phyloP scores from a whole-genome alignment of 495 filamentous ascomycete species.

The Massariosphaeria phaeospora region DNA sequence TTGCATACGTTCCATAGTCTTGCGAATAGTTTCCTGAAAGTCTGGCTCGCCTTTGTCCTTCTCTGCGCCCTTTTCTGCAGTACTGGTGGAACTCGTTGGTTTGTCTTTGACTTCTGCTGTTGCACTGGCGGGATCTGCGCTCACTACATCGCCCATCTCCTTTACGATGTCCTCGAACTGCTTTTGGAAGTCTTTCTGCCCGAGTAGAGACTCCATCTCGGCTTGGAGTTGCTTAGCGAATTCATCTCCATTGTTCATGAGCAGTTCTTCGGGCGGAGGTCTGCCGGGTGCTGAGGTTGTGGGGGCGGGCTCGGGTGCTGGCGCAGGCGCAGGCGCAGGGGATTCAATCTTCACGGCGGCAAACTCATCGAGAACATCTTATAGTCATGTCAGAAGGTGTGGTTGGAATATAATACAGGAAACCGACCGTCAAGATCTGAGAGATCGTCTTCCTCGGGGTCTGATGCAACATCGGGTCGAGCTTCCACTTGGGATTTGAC shows the following conservation, averaged over 20 bases:
- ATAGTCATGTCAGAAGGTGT: not conserved
- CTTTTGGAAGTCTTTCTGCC: constrained; percentile 73
- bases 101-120: constrained; percentile 12
- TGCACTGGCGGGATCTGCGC: constrained; percentile 15
- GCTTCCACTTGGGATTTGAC: not conserved
- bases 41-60: constrained; percentile 47
- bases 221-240: constrained; percentile 79
- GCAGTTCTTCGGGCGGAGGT: constrained; percentile 36
- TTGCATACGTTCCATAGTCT: constrained; percentile 93
- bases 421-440: constrained; percentile 81
- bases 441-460: constrained; percentile 80
- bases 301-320: constrained; percentile 37
- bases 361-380: constrained; percentile 92
- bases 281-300: constrained; percentile 41
- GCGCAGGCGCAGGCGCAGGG: constrained; percentile 33
- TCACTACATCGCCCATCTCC: constrained; percentile 57
- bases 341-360: constrained; percentile 50
- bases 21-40: constrained; percentile 86
- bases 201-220: constrained; percentile 79
- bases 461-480: constrained; percentile 51
- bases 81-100: constrained; percentile 21
- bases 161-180: constrained; percentile 84
- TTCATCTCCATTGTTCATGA: constrained; percentile 50
- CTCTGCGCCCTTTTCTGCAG: constrained; percentile 22
- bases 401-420: not conserved